Base-by-base conservation (phyloP, 768 basidiomycete genomes). In the Leccinum subtestaceum region DNA sequence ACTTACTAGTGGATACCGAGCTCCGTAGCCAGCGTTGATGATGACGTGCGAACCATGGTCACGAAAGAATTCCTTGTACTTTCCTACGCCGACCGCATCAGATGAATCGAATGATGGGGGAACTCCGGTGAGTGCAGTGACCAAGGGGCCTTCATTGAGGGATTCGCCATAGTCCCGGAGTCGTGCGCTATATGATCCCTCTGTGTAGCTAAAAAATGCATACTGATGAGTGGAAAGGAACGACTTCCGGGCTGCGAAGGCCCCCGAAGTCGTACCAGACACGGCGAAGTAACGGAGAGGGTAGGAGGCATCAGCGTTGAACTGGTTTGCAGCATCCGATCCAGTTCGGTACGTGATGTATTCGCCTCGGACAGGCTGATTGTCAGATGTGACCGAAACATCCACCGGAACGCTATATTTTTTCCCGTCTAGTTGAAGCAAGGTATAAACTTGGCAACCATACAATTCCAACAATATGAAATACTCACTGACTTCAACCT, bases 211-310 rank as follows among this genome's bases (percentile, higher is more conserved):
- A 31, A 59, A 59, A 38, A 59, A 59, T 5, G 58, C 47, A 32
- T 51, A 59, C 40, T 59, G 58, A 15, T 50, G 48, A 8, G 4
- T 4, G n/a, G 49, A 36, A 45, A 55, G 53, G 31, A 59, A 59
- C 5, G 54, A 55, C 13, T 56, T 59, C 17, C 52, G 48, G 29
- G 58, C 47, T 12, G 58, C 58, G 48, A 32, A 51, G 6, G 40
- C 11, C 21, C 32, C 58, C 4, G 58, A 59, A 5, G 49, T 45
- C 1, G 58, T 38, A 3, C 58, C 58, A 12, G 38, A 59, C 15
- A 56, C 54, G 25, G 58, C 48, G 2, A 55, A 59, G 58, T 59
- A 59, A 23, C 58, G 46, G 40, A 51, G 54, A 25, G 53, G 17
- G 17, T 17, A 40, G 8, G 38, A 40, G 17, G 38, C 38, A 40